These are phyloP conservation scores for Lactarius hengduanensis DNA, from an alignment of 768 basidiomycete species.

Conservation along the genomic window DNA sequence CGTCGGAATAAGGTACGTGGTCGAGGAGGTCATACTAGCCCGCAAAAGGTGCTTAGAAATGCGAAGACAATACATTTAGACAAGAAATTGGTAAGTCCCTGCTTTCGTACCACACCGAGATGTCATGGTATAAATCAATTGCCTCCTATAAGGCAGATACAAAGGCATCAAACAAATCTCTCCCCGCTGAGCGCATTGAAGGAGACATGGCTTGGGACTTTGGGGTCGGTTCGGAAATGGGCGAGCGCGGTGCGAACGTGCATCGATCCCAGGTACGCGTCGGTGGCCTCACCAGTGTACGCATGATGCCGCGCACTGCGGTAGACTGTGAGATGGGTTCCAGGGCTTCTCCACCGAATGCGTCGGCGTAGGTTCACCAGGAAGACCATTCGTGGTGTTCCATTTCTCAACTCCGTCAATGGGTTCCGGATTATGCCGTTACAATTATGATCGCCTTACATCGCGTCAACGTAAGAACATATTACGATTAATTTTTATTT, in stretches of 20 bases:
- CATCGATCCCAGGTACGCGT: slow-evolving; percentile 17
- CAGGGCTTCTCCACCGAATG: background rate
- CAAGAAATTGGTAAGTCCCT: slow-evolving; percentile 4
- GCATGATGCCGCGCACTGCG: slow-evolving; percentile 23
- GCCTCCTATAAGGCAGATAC: background rate
- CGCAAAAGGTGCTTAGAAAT: background rate
- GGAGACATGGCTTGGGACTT: slow-evolving; percentile 26
- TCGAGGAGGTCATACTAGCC: background rate
- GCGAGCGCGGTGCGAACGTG: background rate
- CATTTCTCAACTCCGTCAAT: background rate
- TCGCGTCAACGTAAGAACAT: background rate
- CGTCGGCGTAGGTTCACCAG: background rate
- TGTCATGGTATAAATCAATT: background rate
- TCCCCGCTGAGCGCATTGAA: slow-evolving; percentile 21
- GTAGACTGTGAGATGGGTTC: slow-evolving; percentile 2
- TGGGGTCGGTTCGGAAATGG: slow-evolving; percentile 8
- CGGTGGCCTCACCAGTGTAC: slow-evolving; percentile 23
- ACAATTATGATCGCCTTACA: background rate
- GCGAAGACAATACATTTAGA: background rate
- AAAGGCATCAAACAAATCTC: background rate
- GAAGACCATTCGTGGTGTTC: background rate
- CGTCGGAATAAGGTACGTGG: slow-evolving; percentile 3
- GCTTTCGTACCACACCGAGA: background rate
- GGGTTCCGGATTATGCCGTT: background rate
- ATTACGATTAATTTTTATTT: background rate